phyloP scores from a whole-genome alignment of 2,329 filamentous ascomycete genomes.

The Erysiphe neolycopersici region DNA sequence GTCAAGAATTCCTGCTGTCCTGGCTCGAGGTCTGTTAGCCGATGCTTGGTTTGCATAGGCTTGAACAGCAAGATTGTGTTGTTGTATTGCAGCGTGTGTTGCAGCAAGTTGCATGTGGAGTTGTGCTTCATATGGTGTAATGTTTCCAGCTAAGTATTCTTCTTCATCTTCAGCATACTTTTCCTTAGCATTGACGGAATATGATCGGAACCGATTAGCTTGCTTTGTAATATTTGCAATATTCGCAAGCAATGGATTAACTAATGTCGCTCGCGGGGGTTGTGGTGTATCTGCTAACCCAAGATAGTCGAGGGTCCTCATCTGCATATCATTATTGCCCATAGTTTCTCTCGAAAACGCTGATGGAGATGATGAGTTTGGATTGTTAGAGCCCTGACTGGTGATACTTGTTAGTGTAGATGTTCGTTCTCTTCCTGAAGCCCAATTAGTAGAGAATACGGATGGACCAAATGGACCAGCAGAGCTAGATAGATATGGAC shows the following conservation, averaged over 20 bases:
- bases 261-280: conserved; percentile 44
- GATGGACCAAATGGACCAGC: conserved; percentile 60
- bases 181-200: conserved; percentile 96
- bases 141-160: conserved; percentile 24
- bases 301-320: conserved; percentile 83
- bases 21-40: conserved; percentile 57
- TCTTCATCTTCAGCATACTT: conserved; percentile 78
- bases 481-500: conserved; percentile 29
- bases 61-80: conserved; percentile 81
- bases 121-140: conserved; percentile 26
- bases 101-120: conserved; percentile 35
- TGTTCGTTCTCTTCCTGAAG: conserved; percentile 51
- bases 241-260: conserved; percentile 47
- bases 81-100: conserved; percentile 48
- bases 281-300: conserved; percentile 86
- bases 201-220: conserved; percentile 75
- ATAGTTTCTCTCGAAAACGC: conserved; percentile 65
- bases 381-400: conserved; percentile 75
- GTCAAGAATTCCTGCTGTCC: conserved; percentile 78
- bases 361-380: conserved; percentile 65
- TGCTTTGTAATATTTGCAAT: conserved; percentile 51
- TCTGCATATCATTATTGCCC: conserved; percentile 62
- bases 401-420: conserved; percentile 61
- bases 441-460: conserved; percentile 71
- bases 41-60: conserved; percentile 70